Conservation (phyloP, 2,329 filamentous ascomycete genomes). For the Elsinoe fawcettii region DNA sequence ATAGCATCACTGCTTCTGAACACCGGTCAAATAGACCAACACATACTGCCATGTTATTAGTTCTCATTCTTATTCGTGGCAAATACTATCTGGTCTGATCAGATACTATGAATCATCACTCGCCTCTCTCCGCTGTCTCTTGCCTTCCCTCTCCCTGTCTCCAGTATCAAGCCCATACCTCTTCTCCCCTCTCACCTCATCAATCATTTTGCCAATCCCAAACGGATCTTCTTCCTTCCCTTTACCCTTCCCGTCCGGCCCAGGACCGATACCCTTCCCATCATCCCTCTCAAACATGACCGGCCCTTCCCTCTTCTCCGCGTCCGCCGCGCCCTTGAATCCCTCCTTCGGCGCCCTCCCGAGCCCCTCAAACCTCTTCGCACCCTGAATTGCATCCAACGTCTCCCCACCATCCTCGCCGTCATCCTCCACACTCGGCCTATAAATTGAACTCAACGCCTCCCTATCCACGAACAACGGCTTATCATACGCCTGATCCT, state of each 20-base stretch:
- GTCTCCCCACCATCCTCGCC: slow-evolving; percentile 72
- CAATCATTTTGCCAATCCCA: slow-evolving; percentile 88
- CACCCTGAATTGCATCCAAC: slow-evolving; percentile 81
- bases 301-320: slow-evolving; percentile 56
- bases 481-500: slow-evolving; percentile 96
- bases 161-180: slow-evolving; percentile 68
- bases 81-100: not conserved
- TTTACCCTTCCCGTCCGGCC: slow-evolving; percentile 25
- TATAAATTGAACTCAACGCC: slow-evolving; percentile 88
- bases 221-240: slow-evolving; percentile 64
- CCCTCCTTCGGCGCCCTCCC: slow-evolving; percentile 71
- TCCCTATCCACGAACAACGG: slow-evolving; percentile 94
- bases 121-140: slow-evolving; percentile 65
- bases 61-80: not conserved
- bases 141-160: slow-evolving; percentile 41
- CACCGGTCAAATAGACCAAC: too few relatives aligned
- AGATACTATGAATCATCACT: slow-evolving; percentile 34
- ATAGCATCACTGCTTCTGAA: too few relatives aligned
- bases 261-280: not conserved
- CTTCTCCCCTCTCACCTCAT: slow-evolving; percentile 48
- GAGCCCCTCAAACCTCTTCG: slow-evolving; percentile 78
- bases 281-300: slow-evolving; percentile 91
- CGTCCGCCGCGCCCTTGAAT: slow-evolving; percentile 60
- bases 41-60: too few relatives aligned
- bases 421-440: slow-evolving; percentile 64